Base-by-base conservation (phyloP, 805 yeast genomes). In the Ogataea philodendri region DNA sequence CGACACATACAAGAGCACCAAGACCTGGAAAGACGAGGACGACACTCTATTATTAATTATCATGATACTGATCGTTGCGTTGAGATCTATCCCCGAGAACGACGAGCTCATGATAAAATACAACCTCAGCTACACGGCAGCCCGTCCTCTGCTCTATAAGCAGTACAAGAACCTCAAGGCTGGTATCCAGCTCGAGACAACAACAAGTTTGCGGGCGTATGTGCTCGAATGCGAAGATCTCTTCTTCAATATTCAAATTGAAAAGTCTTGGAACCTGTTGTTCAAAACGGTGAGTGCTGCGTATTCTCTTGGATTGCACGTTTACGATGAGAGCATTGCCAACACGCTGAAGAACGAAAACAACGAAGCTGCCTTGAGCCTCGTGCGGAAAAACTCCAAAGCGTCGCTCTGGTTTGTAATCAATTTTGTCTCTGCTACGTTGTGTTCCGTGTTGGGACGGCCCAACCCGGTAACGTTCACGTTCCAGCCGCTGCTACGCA, bases 241-340 rank as follows among this genome's bases (percentile, higher is more conserved):
- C 33, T 72, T 71, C 41, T 64, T 62, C 32, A 67, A 70, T 44
- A 72, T 68, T 37, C 64, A 66, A 30, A 70, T 69, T 44, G 79
- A 74, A 46, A 69, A 69, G 40, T 60, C 72, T 36, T 74, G 79
- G 79, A 64, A 67, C 15, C 62, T 67, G 58, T 55, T 73, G 57
- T 74, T 72, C 43, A 72, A 67, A 41, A 54, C 68, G 15, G 72
- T 74, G 26, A 62, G 76, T 11, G 65, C 69, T 14, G 73, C 77
- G 1, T 74, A 69, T 48, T 63, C 76, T 1, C 60, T 73, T 35
- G 79, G 78, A 0, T 51, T 74, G 13, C 78, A 74, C 51, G 77
- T 73, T 17, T 52, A 60, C 43, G 61, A 58, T 46, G 44, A 60
- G 37, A 46, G 46, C 24, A 59, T 59, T n/a, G 62, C 48, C 9